Evolutionary conservation across 1,139 yeast genomes (phyloP).

Genomic region (Candida neerlandica): DNA sequence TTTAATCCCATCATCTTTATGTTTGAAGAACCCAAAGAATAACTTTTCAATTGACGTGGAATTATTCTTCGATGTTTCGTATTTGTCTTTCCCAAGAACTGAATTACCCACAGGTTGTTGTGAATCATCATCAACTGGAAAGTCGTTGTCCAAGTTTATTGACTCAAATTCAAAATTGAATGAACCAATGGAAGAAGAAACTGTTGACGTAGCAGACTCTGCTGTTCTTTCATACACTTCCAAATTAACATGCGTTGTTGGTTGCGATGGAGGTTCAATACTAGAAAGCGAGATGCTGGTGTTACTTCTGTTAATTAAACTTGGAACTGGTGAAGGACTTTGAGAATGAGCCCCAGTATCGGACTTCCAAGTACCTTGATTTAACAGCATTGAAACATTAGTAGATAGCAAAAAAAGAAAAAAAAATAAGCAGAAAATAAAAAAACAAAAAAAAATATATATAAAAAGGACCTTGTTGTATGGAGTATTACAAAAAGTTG

Average conservation of each 20-base stretch:
- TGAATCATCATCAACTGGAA: background rate
- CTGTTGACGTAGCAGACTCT: background rate
- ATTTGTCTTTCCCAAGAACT: background rate
- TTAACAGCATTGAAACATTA: background rate
- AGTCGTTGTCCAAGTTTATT: conserved; percentile 6
- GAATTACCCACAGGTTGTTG: background rate
- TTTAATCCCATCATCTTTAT: background rate
- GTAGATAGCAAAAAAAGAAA: background rate
- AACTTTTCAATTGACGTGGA: background rate
- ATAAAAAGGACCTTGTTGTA: background rate
- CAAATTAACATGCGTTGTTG: conserved; percentile 1
- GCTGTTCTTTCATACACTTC: conserved; percentile 9
- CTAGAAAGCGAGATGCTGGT: conserved; percentile 8
- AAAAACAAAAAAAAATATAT: background rate
- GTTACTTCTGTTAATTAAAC: conserved; percentile 7
- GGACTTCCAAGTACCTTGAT: conserved; percentile 1
- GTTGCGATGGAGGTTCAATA: conserved; percentile 3
- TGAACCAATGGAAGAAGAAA: conserved; percentile 9
- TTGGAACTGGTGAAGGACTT: conserved; percentile 8
- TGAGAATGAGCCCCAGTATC: conserved; percentile 2
- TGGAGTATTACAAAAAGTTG: background rate
- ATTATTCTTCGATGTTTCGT: background rate
- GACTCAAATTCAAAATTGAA: conserved; percentile 12
- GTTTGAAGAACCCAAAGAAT: conserved; percentile 1
- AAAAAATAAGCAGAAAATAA: background rate